Base-by-base conservation (phyloP, 2,329 filamentous ascomycete species). In the Aspergillus ibericus region DNA sequence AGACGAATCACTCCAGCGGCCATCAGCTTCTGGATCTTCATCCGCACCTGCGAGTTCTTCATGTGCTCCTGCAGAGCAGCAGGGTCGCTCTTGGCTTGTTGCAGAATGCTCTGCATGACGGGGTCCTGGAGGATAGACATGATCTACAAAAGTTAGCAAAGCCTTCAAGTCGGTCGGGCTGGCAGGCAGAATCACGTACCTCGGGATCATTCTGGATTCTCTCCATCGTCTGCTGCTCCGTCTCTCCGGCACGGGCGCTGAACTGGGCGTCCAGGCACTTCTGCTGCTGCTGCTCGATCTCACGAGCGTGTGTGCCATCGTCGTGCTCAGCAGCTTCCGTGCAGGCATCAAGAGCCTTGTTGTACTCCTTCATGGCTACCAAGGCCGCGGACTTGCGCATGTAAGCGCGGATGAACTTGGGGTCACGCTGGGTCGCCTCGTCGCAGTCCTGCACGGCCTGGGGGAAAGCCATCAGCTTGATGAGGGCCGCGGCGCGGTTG, bases 311-410 rank as follows among this genome's bases (percentile, higher is more conserved):
- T 73, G 91, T 92, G 60, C 89, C 88, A 66, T 83, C 83, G 75
- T 99, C 95, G 60, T 96, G 85, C 67, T 87, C 83, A 8, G 83
- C 81, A 1, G 96, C 95, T 73, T 92, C 91, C 38, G 86, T 86
- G 80, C 93, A 96, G 7, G 89, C 90, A 72, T 99, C 95, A 59
- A 98, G 82, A 72, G 91, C 96, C 76, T 93, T 93, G 77, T 89
- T 96, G 83, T 96, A 98, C 78, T 99, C 93, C 77, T 95, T 91
- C 95, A 99, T 99, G 69, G 92, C 92, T 67, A 95, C 92, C 77
- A 93, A 91, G 42, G 92, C 92, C 80, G 98, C 93, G 0, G 93
- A 93, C 83, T 97, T 98, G 74, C 95, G 89, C 69, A 99, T 89
- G 78, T 98, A 98, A 7, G 95, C 95, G 57, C 93, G 88, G 78